Evolutionary conservation across 2,329 filamentous ascomycete genomes (phyloP).

Genomic region (Colletotrichum endophyticum): DNA sequence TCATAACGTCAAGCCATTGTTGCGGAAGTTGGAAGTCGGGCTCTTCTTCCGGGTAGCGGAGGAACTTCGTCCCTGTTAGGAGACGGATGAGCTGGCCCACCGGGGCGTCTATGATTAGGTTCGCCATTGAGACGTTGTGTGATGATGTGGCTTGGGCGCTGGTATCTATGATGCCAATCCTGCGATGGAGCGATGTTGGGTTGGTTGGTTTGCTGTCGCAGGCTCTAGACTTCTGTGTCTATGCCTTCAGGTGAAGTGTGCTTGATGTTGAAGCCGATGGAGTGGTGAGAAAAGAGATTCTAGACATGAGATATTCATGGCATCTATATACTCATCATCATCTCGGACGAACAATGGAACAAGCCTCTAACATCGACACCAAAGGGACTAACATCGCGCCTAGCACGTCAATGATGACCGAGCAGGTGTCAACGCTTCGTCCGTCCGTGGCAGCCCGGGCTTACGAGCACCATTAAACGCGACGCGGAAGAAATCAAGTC

Average conservation of each 20-base stretch:
- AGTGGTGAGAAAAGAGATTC: background rate
- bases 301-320: background rate
- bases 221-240: background rate
- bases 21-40: slow-evolving; percentile 57
- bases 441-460: background rate
- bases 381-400: background rate
- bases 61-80: slow-evolving; percentile 53
- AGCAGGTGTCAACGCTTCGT: background rate
- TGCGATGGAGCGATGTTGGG: background rate
- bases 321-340: background rate
- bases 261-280: background rate
- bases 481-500: background rate
- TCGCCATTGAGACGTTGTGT: background rate
- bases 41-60: slow-evolving; percentile 66
- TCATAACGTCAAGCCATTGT: slow-evolving; percentile 38
- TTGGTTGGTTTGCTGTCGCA: background rate
- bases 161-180: background rate
- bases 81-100: slow-evolving; percentile 64
- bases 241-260: background rate
- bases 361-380: background rate
- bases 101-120: slow-evolving; percentile 58
- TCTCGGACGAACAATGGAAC: background rate
- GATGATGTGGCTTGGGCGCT: background rate
- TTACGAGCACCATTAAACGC: background rate
- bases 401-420: slow-evolving; percentile 7